Base-by-base conservation (phyloP, 202 grass and related monocot species). In the Carex arenaria region DNA sequence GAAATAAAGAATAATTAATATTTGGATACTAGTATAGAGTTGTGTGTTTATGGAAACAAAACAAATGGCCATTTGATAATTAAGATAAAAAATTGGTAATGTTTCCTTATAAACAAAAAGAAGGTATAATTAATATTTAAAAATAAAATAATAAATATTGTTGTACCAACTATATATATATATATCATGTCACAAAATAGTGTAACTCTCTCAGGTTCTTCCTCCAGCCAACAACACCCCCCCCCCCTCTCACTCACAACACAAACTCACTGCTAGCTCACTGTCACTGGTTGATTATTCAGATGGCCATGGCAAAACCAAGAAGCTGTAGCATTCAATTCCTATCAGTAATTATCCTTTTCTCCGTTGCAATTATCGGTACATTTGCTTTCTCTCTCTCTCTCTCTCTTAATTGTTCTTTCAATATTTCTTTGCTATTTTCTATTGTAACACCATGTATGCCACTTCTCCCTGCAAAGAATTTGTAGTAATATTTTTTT, bases 271-370 rank as follows among this genome's bases (percentile, higher is more conserved):
- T 26, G 26, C 26, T n/a, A n/a, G n/a, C n/a, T n/a, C n/a, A n/a
- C n/a, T 31, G 62, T 14, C 60, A 26, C 60, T 32, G 26, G 12
- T 65, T 65, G n/a, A 5, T 52, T 53, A 11, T 52, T 73, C 4
- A 54, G 22, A 9, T 53, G 47, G 22, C 45, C 47, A 75, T 80
- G 76, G 55, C 18, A 20, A 61, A 63, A 80, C 56, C 2, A 62
- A 80, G 76, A 13, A 40, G 9, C 76, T 22, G 9, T 22, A 17
- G 55, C 36, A 38, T 22, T 18, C 76, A 61, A n/a, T 43, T 80
- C 10, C 76, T 80, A 55, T 23, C 18, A 23, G 55, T 80, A 20
- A 80, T 80, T 56, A 59, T 80, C 36, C 9, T 80, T 62, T 61
- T 62, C 30, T 80, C 61, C 31, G 6, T 45, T 5, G 40, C 76